Evolutionary conservation across 352 stramenopile species (phyloP).

Genomic region (Pythium utonaiense): DNA sequence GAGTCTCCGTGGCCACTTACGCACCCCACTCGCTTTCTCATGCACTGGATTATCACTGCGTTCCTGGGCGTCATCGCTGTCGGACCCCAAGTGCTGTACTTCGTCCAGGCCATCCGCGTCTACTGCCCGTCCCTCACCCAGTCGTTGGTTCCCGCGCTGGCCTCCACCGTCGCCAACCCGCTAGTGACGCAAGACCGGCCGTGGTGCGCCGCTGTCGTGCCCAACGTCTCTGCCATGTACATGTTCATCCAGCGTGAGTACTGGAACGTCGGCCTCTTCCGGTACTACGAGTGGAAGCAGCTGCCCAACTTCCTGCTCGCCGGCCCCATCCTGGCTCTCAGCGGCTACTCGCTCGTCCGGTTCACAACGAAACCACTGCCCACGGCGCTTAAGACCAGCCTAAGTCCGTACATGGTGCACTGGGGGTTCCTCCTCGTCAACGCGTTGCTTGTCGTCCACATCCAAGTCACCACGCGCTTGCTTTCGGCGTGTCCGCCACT

Average conservation of each 20-base stretch:
- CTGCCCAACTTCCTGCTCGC: slow-evolving; percentile 94
- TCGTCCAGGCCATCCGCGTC: slow-evolving; percentile 44
- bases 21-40: slow-evolving; percentile 33
- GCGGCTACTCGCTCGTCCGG: slow-evolving; percentile 37
- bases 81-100: slow-evolving; percentile 68
- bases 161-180: background rate
- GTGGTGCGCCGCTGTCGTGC: slow-evolving; percentile 64
- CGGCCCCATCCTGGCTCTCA: slow-evolving; percentile 78
- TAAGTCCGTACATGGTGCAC: slow-evolving; percentile 58
- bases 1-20: slow-evolving; percentile 43
- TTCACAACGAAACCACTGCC: slow-evolving; percentile 35
- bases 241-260: slow-evolving; percentile 93
- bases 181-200: slow-evolving; percentile 39
- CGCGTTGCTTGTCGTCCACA: slow-evolving; percentile 75
- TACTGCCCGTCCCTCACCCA: slow-evolving; percentile 61
- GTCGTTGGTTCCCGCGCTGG: background rate
- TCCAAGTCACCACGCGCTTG: slow-evolving; percentile 84
- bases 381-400: background rate
- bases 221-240: slow-evolving; percentile 90
- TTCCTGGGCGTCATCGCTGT: slow-evolving; percentile 55
- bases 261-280: slow-evolving; percentile 93
- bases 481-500: slow-evolving; percentile 69
- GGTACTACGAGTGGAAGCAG: slow-evolving; percentile 93
- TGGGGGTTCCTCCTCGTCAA: slow-evolving; percentile 77
- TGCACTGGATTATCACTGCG: slow-evolving; percentile 59